These are phyloP conservation scores for Lenwebbia sp. DNA, from an alignment of 345 rosid species.

Conservation along the genomic window DNA sequence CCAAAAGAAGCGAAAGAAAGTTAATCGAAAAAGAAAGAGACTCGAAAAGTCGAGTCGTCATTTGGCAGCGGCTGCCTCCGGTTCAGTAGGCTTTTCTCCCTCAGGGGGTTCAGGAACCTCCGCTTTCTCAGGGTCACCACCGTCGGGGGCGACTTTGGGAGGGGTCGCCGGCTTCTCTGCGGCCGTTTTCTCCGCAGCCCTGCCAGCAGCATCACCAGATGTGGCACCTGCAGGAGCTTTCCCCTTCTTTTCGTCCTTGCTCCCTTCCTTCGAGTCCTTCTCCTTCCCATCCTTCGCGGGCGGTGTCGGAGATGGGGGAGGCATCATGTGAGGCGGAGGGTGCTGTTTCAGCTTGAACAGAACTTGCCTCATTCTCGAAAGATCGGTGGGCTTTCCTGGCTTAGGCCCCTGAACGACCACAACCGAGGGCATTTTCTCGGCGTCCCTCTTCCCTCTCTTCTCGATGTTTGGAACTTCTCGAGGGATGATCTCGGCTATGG, in stretches of 20 bases:
- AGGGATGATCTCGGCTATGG: conserved; percentile 85
- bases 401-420: conserved; percentile 78
- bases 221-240: conserved; percentile 11
- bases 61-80: conserved; percentile 11
- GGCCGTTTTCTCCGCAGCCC: background rate
- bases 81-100: conserved; percentile 16
- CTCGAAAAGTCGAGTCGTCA: background rate
- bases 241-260: conserved; percentile 7
- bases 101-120: conserved; percentile 10
- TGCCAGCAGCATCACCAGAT: background rate
- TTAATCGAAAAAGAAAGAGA: background rate
- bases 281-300: conserved; percentile 26
- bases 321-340: conserved; percentile 94
- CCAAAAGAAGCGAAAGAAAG: background rate
- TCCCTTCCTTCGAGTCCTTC: conserved; percentile 20
- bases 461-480: conserved; percentile 83
- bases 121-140: conserved; percentile 17
- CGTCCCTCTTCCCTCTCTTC: conserved; percentile 71
- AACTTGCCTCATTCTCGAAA: conserved; percentile 80
- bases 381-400: conserved; percentile 90
- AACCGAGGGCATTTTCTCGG: conserved; percentile 61
- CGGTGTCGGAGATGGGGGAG: conserved; percentile 53
- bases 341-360: conserved; percentile 66
- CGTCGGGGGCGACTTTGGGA: conserved; percentile 13
- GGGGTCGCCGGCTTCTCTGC: conserved; percentile 13